Conservation (phyloP, 2,329 filamentous ascomycete genomes). For the Aspergillus sp. region DNA sequence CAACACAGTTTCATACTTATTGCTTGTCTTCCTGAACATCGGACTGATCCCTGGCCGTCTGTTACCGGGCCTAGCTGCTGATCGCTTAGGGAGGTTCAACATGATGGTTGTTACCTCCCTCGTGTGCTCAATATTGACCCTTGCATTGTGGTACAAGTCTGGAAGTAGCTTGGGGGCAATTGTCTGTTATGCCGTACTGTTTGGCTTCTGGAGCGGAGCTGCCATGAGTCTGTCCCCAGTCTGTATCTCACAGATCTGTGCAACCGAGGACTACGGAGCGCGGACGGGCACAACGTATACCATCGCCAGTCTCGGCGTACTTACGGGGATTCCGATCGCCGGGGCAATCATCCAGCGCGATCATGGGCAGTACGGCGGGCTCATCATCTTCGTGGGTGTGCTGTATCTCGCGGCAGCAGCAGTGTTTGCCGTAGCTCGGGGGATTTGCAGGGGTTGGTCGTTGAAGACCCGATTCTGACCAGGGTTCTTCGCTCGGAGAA, state of each 20-base stretch:
- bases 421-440: constrained; percentile 1
- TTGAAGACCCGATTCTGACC: neutral
- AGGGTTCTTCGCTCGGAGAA: neutral
- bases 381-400: constrained; percentile 6
- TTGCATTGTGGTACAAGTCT: constrained; percentile 1
- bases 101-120: constrained; percentile 26
- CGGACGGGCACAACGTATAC: neutral
- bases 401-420: constrained; percentile 3
- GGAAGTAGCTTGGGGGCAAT: neutral
- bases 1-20: constrained; percentile 28
- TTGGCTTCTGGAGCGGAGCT: constrained; percentile 4
- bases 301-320: constrained; percentile 4
- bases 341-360: neutral
- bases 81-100: constrained; percentile 38
- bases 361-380: neutral
- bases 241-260: constrained; percentile 5
- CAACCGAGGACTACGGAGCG: neutral
- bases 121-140: neutral
- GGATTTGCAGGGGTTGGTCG: constrained; percentile 1
- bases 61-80: constrained; percentile 36
- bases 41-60: constrained; percentile 37
- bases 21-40: constrained; percentile 36
- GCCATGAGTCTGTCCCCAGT: constrained; percentile 7
- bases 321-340: neutral
- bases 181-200: constrained; percentile 3